phyloP scores from a whole-genome alignment of 345 rosid genomes.

The Euphorbia lathyris region DNA sequence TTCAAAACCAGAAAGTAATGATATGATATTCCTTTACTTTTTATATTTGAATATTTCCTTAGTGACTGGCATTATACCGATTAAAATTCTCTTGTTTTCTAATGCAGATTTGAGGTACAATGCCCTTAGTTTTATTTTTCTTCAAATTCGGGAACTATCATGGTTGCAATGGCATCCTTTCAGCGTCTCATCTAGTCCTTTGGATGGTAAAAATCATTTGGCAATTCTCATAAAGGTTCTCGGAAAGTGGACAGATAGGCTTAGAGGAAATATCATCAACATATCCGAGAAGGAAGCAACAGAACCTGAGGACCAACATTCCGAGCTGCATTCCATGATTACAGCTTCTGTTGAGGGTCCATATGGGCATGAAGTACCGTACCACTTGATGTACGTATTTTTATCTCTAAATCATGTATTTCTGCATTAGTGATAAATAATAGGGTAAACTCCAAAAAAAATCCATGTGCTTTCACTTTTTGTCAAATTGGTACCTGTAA shows the following conservation, averaged over 20 bases:
- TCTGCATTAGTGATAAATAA: not conserved
- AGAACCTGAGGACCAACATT: slow-evolving; percentile 24
- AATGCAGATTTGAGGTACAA: slow-evolving; percentile 63
- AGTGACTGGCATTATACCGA: not conserved
- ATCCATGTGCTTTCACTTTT: too few relatives aligned
- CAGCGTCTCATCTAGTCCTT: slow-evolving; percentile 90
- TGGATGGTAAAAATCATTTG: slow-evolving; percentile 62
- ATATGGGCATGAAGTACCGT: slow-evolving; percentile 76
- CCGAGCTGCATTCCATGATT: slow-evolving; percentile 29
- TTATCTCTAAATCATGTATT: not conserved
- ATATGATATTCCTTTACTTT: slow-evolving; percentile 13
- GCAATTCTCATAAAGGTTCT: slow-evolving; percentile 77
- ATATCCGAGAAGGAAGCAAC: slow-evolving; percentile 38
- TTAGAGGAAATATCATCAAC: slow-evolving; percentile 43
- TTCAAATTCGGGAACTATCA: slow-evolving; percentile 77
- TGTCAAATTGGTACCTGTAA: too few relatives aligned
- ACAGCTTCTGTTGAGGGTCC: slow-evolving; percentile 91
- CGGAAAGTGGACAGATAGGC: slow-evolving; percentile 74
- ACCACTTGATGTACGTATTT: slow-evolving; percentile 61
- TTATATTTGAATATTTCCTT: not conserved
- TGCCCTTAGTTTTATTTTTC: slow-evolving; percentile 80
- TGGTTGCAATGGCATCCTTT: slow-evolving; percentile 99
- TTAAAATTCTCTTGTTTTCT: slow-evolving; percentile 6
- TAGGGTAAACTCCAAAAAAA: too few relatives aligned
- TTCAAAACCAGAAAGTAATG: slow-evolving; percentile 77